Base-by-base conservation (phyloP, 139 green algal species). In the Volvox reticuliferus region DNA sequence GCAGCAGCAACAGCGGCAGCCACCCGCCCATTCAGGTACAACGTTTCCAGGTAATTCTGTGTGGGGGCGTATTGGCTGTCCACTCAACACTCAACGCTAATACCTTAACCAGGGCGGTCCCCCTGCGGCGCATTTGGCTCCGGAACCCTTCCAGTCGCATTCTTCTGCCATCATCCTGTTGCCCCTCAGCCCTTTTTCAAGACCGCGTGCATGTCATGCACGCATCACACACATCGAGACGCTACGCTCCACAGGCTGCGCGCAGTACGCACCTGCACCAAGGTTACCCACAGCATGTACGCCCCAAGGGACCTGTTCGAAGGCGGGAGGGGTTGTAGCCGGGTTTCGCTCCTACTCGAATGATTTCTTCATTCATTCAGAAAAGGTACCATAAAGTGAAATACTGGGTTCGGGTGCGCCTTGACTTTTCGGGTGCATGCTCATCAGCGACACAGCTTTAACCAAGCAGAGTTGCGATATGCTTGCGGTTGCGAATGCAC, bases 241-340 rank as follows among this genome's bases (percentile, higher is more conserved):
- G 17, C 14, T 32, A 20, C 36, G 37, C 37, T 32, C 32, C 24
- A 62, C 6, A 28, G n/a, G 61, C 61, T 17, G 32, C 1, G 26
- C 22, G 26, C 18, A 12, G 19, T 19, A 50, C 82, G 0, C 83
- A 88, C 83, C 83, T 88, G 85, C 44, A 89, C 85, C 12, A 89
- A 18, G 14, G 50, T 35, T 21, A 82, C 85, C 85, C 85, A 89
- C 71, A 89, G 69, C 44, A 89, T 61, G 32, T 89, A 89, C 5
- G 69, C 71, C 33, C 71, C 85, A 3, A 89, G 71, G 44, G 85
- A 71, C 44, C 85, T 89, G 71, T 1, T 14, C 0, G 26, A 18
- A 20, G 16, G 26, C 20, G 71, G 24, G 21, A 35, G 71, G 28
- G 26, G 2, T 33, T 21, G 22, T 12, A 75, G 3, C 12, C 67